Conservation (phyloP, 2,329 filamentous ascomycete genomes). For the Ophiosphaerella korrae region DNA sequence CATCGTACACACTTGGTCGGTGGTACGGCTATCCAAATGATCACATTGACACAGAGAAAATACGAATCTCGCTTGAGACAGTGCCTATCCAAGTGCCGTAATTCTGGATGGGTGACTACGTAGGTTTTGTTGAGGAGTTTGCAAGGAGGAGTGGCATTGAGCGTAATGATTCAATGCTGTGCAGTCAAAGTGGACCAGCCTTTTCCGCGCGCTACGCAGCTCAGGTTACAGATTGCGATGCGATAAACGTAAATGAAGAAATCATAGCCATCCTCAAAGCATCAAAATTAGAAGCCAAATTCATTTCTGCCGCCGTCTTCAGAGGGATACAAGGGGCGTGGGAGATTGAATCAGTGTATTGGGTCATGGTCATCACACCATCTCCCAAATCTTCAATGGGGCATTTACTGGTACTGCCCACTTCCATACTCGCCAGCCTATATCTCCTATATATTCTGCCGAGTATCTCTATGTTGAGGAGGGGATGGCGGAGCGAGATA, state of each 20-base stretch:
- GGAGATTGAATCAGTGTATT: slow-evolving; percentile 62
- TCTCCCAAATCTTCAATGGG: too few relatives aligned
- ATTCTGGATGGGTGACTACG: slow-evolving; percentile 84
- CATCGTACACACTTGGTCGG: slow-evolving; percentile 64
- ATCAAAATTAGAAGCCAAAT: slow-evolving; percentile 54
- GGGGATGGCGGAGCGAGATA: slow-evolving; percentile 65
- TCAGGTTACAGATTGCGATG: slow-evolving; percentile 45
- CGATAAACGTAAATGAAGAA: slow-evolving; percentile 53
- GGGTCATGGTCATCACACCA: slow-evolving; percentile 65
- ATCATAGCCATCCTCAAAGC: slow-evolving; percentile 50
- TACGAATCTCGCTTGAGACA: slow-evolving; percentile 53
- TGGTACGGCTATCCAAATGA: slow-evolving; percentile 15
- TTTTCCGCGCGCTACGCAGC: slow-evolving; percentile 42
- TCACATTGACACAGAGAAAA: slow-evolving; percentile 26
- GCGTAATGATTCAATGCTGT: slow-evolving; percentile 47
- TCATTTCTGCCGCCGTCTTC: slow-evolving; percentile 71
- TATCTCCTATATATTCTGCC: slow-evolving; percentile 45
- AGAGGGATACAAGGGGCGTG: slow-evolving; percentile 72
- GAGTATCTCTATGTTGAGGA: slow-evolving; percentile 72
- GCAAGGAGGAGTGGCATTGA: slow-evolving; percentile 62
- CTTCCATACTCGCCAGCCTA: slow-evolving; percentile 68
- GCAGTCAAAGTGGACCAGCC: slow-evolving; percentile 56
- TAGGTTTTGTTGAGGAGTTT: slow-evolving; percentile 75
- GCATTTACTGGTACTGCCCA: slow-evolving; percentile 65
- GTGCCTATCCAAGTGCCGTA: slow-evolving; percentile 60